Conservation (phyloP, 495 filamentous ascomycete genomes). For the Talaromyces ruber region DNA sequence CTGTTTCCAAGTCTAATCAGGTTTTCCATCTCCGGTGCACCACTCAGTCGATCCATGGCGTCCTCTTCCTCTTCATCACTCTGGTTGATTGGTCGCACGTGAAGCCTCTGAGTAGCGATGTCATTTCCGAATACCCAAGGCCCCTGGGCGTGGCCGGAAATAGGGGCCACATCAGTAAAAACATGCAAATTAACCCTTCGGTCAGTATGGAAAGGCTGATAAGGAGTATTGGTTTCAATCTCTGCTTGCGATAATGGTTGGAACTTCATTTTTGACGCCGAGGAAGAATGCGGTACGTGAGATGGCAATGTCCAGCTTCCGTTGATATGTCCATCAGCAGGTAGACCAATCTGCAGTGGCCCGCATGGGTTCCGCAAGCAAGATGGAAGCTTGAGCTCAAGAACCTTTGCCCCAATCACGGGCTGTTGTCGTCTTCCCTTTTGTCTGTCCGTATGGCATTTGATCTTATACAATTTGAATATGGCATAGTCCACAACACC, state of each 20-base stretch:
- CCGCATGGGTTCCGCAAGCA: constrained; percentile 26
- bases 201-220: constrained; percentile 87
- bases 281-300: constrained; percentile 19
- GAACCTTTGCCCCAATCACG: constrained; percentile 47
- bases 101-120: constrained; percentile 52
- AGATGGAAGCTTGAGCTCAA: constrained; percentile 56
- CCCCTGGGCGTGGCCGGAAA: constrained; percentile 14
- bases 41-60: constrained; percentile 26
- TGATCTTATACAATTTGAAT: constrained; percentile 61
- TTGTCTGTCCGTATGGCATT: constrained; percentile 29
- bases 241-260: constrained; percentile 72
- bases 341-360: constrained; percentile 24
- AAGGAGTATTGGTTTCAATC: constrained; percentile 86
- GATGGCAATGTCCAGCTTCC: constrained; percentile 30
- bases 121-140: constrained; percentile 67
- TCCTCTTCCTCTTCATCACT: constrained; percentile 45
- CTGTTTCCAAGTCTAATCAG: constrained; percentile 44
- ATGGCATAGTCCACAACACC: constrained; percentile 28
- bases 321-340: constrained; percentile 18
- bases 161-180: constrained; percentile 28
- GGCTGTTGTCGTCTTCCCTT: constrained; percentile 41
- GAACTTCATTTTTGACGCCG: constrained; percentile 22
- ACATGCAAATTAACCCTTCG: constrained; percentile 63
- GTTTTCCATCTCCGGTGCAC: constrained; percentile 41
- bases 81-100: constrained; percentile 42